A percentile compares a stretch with the other conserved stretches of the same genome.
phyloP scores from a whole-genome alignment of 306 rosid species.

The Gleditsia sinensis region DNA sequence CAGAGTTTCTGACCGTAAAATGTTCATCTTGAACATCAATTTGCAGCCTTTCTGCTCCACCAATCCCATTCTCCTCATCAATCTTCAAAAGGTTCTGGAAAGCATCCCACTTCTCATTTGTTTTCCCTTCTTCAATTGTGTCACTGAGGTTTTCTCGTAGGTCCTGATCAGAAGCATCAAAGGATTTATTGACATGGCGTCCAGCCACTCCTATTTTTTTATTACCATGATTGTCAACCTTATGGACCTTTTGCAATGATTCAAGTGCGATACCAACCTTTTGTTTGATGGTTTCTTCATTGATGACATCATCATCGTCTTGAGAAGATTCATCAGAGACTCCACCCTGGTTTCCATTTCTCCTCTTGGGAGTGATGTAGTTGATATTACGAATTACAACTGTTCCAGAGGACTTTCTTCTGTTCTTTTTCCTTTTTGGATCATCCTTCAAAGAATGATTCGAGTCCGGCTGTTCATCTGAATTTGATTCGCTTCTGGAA shows the following conservation, averaged over 20 bases:
- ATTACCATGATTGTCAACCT: conserved; percentile 39
- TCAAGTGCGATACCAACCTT: conserved; percentile 49
- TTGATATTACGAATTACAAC: conserved; percentile 73
- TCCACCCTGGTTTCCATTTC: conserved; percentile 56
- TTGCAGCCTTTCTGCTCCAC: conserved; percentile 34
- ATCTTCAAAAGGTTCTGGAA: conserved; percentile 54
- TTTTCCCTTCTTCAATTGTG: conserved; percentile 39
- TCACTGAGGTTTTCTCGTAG: conserved; percentile 5
- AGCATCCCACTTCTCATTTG: conserved; percentile 45
- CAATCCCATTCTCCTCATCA: conserved; percentile 37
- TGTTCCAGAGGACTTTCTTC: conserved; percentile 57
- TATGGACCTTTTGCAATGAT: conserved; percentile 49
- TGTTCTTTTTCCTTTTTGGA: conserved; percentile 41
- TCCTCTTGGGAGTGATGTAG: conserved; percentile 67
- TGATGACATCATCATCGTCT: conserved; percentile 38
- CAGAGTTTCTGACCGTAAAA: conserved; percentile 40
- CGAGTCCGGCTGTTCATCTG: conserved; percentile 41
- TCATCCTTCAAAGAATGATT: conserved; percentile 45
- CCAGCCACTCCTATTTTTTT: conserved; percentile 25
- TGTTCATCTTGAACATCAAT: conserved; percentile 51
- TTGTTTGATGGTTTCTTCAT: conserved; percentile 46
- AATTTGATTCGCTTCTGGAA: conserved; percentile 45
- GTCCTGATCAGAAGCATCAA: conserved; percentile 41
- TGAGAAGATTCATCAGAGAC: conserved; percentile 49
- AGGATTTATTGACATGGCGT: conserved; percentile 27